Conservation (phyloP, 805 yeast species). For the Lipomyces lipofer region DNA sequence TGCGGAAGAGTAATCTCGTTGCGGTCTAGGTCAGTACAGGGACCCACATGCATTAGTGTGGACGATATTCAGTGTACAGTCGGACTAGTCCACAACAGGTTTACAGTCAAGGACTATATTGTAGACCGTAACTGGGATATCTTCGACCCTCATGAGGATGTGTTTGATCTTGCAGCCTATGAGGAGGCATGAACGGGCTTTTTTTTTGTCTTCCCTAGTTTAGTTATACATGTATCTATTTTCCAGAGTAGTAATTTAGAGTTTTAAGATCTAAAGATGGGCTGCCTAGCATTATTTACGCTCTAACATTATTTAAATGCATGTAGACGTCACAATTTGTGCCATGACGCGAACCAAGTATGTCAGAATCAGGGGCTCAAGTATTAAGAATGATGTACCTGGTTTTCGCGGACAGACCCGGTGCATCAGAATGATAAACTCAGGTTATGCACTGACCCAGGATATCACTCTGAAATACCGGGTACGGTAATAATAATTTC, state of each 20-base stretch:
- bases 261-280: background rate
- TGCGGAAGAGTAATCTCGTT: background rate
- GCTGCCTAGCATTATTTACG: background rate
- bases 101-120: background rate
- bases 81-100: background rate
- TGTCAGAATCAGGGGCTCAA: background rate
- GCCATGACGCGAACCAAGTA: background rate
- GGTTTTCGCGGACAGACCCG: background rate
- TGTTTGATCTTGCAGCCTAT: background rate
- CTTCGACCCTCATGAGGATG: background rate
- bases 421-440: background rate
- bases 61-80: background rate
- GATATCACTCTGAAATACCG: background rate
- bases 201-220: too few species aligned
- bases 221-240: too few species aligned
- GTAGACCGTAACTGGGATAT: background rate
- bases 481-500: background rate
- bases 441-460: background rate
- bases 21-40: background rate
- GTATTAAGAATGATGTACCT: background rate
- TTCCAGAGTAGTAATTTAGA: too few species aligned
- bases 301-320: background rate
- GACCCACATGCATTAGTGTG: background rate
- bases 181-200: background rate
- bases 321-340: background rate